phyloP scores from a whole-genome alignment of 805 yeast species.

The Clavispora carvajalis region DNA sequence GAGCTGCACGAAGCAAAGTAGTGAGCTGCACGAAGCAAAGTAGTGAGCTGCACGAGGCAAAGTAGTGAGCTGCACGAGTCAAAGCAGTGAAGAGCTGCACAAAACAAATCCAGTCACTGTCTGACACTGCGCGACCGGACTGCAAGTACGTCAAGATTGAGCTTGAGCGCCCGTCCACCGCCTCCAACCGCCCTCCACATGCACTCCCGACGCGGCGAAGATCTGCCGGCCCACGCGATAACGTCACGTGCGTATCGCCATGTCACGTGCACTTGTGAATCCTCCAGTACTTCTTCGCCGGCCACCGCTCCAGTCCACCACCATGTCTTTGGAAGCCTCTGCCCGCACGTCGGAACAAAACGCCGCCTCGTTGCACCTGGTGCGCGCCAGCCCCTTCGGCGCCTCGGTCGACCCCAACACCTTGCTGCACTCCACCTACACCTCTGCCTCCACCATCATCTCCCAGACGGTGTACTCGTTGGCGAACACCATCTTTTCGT shows the following conservation, averaged over 20 bases:
- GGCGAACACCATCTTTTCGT: slow-evolving; percentile 57
- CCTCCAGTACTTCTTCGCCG: neutral
- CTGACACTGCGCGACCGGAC: too few species aligned
- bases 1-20: too few species aligned
- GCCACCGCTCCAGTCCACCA: neutral
- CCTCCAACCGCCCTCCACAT: too few species aligned
- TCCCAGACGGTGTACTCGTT: slow-evolving; percentile 50
- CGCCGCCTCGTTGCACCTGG: slow-evolving; percentile 7
- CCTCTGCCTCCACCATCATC: slow-evolving; percentile 51
- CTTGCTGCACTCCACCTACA: slow-evolving; percentile 44
- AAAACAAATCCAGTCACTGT: too few species aligned
- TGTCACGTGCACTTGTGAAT: slow-evolving; percentile 4
- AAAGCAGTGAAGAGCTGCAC: too few species aligned
- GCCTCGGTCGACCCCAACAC: slow-evolving; percentile 51
- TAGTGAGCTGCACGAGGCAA: too few species aligned
- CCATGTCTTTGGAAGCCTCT: neutral
- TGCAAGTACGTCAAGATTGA: too few species aligned
- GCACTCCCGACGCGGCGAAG: too few species aligned
- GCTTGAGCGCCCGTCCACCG: too few species aligned
- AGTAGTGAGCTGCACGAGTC: too few species aligned
- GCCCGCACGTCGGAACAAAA: slow-evolving; percentile 1
- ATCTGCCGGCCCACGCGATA: neutral
- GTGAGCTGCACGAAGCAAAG: too few species aligned
- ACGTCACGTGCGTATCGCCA: slow-evolving; percentile 1
- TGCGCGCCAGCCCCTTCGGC: slow-evolving; percentile 49